Evolutionary conservation across 108 stramenopile genomes (phyloP).

Genomic region (Cafeteria roenbergensis): DNA sequence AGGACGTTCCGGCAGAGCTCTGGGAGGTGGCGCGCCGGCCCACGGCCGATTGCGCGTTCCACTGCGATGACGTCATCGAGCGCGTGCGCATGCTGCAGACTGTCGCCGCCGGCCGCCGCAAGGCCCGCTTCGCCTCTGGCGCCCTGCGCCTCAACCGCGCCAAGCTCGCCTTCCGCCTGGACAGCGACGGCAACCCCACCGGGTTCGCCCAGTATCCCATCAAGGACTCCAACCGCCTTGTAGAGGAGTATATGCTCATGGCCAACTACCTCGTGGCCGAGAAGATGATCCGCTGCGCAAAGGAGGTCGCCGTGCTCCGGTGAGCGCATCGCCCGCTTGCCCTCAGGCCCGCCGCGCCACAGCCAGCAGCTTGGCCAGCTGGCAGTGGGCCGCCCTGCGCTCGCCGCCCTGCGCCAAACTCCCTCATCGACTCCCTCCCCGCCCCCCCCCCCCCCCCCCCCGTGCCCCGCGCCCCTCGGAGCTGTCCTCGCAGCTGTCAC

Average conservation of each 20-base stretch:
- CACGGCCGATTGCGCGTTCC: conserved; percentile 57
- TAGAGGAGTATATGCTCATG: conserved; percentile 95
- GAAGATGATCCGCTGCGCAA: conserved; percentile 66
- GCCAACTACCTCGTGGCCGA: conserved; percentile 91
- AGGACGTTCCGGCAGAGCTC: conserved; percentile 28
- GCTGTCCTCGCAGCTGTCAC: neutral
- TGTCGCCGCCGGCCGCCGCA: conserved; percentile 55
- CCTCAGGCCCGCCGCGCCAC: too few relatives aligned
- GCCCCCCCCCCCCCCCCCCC: conserved; percentile 56
- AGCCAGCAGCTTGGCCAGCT: too few relatives aligned
- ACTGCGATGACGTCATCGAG: conserved; percentile 60
- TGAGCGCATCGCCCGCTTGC: too few relatives aligned
- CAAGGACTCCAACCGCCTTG: conserved; percentile 71
- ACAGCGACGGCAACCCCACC: conserved; percentile 64
- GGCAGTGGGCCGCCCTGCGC: too few relatives aligned
- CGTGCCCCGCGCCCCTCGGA: conserved; percentile 20
- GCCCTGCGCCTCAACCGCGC: conserved; percentile 69
- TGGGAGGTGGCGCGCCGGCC: conserved; percentile 72
- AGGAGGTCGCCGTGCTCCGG: conserved; percentile 55
- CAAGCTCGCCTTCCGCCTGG: conserved; percentile 74
- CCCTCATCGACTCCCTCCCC: too few relatives aligned
- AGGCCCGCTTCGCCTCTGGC: conserved; percentile 66
- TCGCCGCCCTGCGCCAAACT: too few relatives aligned
- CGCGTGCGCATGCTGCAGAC: conserved; percentile 72
- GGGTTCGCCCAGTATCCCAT: conserved; percentile 68